Percentiles rank a stretch among this genome's conserved stretches.
phyloP scores from a whole-genome alignment of 768 basidiomycete species.

The Dioszegia crocea region DNA sequence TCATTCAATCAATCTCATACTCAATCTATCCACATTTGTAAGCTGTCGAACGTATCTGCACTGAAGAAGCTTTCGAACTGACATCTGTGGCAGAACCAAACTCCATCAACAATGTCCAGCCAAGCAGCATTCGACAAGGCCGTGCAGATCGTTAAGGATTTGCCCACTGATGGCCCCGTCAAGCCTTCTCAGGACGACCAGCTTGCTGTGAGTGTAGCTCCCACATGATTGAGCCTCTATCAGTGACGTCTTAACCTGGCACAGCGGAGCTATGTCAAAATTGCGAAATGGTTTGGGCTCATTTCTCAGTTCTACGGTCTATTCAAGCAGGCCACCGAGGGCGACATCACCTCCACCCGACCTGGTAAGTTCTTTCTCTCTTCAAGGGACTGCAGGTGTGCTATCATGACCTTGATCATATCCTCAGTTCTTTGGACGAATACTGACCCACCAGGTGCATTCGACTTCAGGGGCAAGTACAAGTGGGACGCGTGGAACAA shows the following conservation, averaged over 20 bases:
- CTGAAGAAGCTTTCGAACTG: too few relatives aligned
- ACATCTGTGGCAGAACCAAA: too few relatives aligned
- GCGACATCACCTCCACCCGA: slow-evolving; percentile 61
- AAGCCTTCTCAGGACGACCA: slow-evolving; percentile 69
- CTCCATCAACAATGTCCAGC: slow-evolving; percentile 28
- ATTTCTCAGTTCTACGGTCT: slow-evolving; percentile 75
- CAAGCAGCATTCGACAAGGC: slow-evolving; percentile 48
- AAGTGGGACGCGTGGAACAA: slow-evolving; percentile 91
- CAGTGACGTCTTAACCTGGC: too few relatives aligned
- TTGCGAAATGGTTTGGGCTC: too few relatives aligned
- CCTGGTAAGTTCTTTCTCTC: slow-evolving; percentile 29
- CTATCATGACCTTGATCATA: neutral
- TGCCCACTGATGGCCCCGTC: slow-evolving; percentile 77
- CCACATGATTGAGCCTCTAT: neutral
- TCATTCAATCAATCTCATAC: too few relatives aligned
- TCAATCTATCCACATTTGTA: too few relatives aligned
- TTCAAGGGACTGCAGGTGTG: neutral
- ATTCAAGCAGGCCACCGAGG: slow-evolving; percentile 84
- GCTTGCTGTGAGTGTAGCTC: slow-evolving; percentile 62
- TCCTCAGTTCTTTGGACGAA: too few relatives aligned
- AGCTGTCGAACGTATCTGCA: too few relatives aligned
- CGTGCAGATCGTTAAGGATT: slow-evolving; percentile 48
- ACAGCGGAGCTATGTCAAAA: too few relatives aligned
- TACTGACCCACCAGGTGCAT: slow-evolving; percentile 56
- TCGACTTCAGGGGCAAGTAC: slow-evolving; percentile 81